Percentiles rank a stretch among this genome's conserved stretches.
Conservation (phyloP, 192 early-diverging fungal genomes). For the Funneliformis mosseae region DNA sequence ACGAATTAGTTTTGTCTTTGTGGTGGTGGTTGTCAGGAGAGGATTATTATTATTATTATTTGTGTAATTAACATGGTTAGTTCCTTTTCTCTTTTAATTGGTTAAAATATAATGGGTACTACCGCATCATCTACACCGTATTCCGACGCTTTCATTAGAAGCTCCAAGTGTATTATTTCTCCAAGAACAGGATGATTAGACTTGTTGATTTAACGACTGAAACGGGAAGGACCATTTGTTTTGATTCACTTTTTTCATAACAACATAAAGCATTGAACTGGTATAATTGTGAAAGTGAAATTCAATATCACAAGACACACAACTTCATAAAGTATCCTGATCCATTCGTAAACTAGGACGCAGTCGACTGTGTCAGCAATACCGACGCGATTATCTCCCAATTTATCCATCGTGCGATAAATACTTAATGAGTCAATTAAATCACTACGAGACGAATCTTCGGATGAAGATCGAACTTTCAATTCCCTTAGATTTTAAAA, state of each 20-base stretch:
- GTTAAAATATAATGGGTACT: too few species aligned
- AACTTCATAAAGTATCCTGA: constrained; percentile 89
- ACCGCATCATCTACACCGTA: too few species aligned
- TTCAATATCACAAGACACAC: constrained; percentile 98
- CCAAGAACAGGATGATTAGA: too few species aligned
- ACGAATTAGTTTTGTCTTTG: too few species aligned
- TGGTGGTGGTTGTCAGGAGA: too few species aligned
- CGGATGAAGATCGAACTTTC: constrained; percentile 96
- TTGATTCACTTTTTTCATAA: constrained; percentile 28
- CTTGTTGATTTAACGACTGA: too few species aligned
- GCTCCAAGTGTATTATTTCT: too few species aligned
- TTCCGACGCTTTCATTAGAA: too few species aligned
- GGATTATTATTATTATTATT: too few species aligned
- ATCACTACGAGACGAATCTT: constrained; percentile 97
- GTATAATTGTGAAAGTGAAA: constrained; percentile 99
- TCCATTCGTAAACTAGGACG: constrained; percentile 97
- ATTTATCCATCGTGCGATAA: constrained; percentile 96
- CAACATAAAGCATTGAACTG: constrained; percentile 95
- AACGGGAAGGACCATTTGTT: too few species aligned
- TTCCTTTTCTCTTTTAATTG: too few species aligned
- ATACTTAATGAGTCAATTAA: constrained; percentile 95
- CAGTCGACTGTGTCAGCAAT: constrained; percentile 99
- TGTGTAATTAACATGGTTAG: too few species aligned
- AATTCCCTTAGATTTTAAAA: constrained; percentile 89
- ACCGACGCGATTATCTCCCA: constrained; percentile 97